A percentile compares a stretch with the other conserved stretches of the same genome.
These are phyloP conservation scores for Ophiostoma ips DNA, from an alignment of 2,329 filamentous ascomycete species.

Conservation along the genomic window DNA sequence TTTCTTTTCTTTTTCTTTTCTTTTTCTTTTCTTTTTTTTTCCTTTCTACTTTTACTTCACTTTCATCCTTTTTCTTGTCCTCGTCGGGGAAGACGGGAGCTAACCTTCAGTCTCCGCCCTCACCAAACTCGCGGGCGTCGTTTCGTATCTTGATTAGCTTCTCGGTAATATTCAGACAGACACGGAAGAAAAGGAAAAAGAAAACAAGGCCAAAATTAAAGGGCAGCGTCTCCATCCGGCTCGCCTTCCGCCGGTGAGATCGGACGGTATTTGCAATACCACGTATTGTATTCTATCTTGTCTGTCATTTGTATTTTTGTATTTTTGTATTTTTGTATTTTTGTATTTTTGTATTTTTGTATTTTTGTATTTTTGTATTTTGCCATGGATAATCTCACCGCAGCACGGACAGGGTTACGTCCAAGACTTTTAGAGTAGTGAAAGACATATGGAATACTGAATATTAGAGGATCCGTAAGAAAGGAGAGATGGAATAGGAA, in stretches of 20 bases:
- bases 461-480: too few relatives aligned
- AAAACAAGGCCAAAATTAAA: too few relatives aligned
- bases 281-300: background rate
- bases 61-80: background rate
- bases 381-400: too few relatives aligned
- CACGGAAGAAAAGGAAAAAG: background rate
- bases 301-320: background rate
- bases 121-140: background rate
- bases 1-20: background rate
- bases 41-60: background rate
- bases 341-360: background rate
- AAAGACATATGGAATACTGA: too few relatives aligned
- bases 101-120: background rate
- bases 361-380: background rate
- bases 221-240: too few relatives aligned
- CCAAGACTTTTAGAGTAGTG: too few relatives aligned
- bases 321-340: background rate
- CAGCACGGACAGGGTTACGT: too few relatives aligned
- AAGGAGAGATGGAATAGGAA: too few relatives aligned
- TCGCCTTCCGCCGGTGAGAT: too few relatives aligned
- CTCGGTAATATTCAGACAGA: background rate
- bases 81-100: slow-evolving; percentile 1
- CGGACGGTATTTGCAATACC: too few relatives aligned
- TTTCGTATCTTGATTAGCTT: background rate
- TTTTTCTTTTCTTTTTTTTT: background rate